These are phyloP conservation scores for Ophiognomonia clavigignenti-juglandacearum DNA, from an alignment of 2,329 filamentous ascomycete species.

Conservation along the genomic window DNA sequence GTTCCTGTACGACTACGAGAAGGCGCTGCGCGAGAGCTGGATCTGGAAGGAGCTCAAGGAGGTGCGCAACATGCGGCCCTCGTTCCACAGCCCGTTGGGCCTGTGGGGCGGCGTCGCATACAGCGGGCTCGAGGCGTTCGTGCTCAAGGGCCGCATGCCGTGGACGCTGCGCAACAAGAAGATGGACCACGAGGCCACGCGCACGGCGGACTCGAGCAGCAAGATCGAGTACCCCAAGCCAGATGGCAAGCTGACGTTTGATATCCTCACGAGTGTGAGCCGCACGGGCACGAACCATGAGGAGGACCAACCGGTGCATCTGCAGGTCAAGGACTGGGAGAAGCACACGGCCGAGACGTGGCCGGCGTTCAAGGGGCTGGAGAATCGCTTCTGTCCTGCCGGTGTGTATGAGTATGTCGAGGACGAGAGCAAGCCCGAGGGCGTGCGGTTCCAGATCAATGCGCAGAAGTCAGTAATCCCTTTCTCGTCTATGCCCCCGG, in stretches of 20 bases:
- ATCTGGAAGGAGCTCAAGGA: conserved; percentile 95
- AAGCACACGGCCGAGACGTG: conserved; percentile 78
- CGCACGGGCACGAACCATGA: conserved; percentile 97
- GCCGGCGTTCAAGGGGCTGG: conserved; percentile 84
- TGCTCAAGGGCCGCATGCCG: conserved; percentile 78
- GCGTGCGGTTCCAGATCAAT: conserved; percentile 96
- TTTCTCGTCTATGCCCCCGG: neutral
- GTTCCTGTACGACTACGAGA: conserved; percentile 93
- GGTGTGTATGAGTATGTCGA: conserved; percentile 98
- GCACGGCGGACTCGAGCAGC: conserved; percentile 68
- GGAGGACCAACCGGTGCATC: conserved; percentile 94
- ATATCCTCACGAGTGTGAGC: conserved; percentile 92
- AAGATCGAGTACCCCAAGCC: conserved; percentile 98
- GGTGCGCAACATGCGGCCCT: conserved; percentile 95
- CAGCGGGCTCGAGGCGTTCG: conserved; percentile 84
- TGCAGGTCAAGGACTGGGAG: conserved; percentile 95
- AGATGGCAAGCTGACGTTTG: conserved; percentile 90
- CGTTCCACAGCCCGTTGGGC: conserved; percentile 83
- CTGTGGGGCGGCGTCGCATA: conserved; percentile 88
- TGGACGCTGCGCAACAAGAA: conserved; percentile 89
- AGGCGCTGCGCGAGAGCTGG: conserved; percentile 73
- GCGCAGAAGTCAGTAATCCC: conserved; percentile 78
- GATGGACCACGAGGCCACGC: conserved; percentile 74
- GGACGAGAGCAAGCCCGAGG: conserved; percentile 78
- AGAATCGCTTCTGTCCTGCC: conserved; percentile 95